A percentile compares a stretch with the other conserved stretches of the same genome.
phyloP scores from a whole-genome alignment of 108 stramenopile species.

The Cyclotella distinguenda region DNA sequence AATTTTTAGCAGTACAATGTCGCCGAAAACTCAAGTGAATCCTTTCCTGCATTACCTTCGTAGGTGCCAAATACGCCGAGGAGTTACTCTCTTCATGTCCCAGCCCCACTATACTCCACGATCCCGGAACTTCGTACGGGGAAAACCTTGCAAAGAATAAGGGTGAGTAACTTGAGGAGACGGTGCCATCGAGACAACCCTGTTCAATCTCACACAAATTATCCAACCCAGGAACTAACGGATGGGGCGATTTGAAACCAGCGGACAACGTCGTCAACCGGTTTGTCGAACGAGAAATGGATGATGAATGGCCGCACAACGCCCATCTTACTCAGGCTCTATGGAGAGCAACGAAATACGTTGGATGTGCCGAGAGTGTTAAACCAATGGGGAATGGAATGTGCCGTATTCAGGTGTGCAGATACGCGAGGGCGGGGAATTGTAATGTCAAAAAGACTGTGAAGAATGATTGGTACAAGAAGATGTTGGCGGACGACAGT shows the following conservation, averaged over 20 bases:
- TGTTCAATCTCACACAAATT: too few relatives aligned
- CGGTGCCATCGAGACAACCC: too few relatives aligned
- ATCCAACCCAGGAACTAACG: too few relatives aligned
- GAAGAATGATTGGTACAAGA: slow-evolving; percentile 2
- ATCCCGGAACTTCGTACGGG: slow-evolving; percentile 10
- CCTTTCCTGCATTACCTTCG: too few relatives aligned
- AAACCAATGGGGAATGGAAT: slow-evolving; percentile 6
- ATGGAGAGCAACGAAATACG: slow-evolving; percentile 28
- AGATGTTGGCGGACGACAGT: slow-evolving; percentile 13
- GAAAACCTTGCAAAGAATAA: slow-evolving; percentile 31
- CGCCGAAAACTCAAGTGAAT: slow-evolving; percentile 2
- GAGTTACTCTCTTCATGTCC: slow-evolving; percentile 14
- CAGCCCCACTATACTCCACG: slow-evolving; percentile 12
- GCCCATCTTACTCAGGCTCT: slow-evolving; percentile 30
- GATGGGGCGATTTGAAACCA: slow-evolving; percentile 15
- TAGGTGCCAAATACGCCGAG: slow-evolving; percentile 5
- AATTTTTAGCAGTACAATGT: too few relatives aligned
- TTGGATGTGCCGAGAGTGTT: slow-evolving; percentile 21
- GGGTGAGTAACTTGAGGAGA: too few relatives aligned
- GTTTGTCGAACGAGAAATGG: slow-evolving; percentile 30
- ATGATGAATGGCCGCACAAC: slow-evolving; percentile 10
- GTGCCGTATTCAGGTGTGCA: slow-evolving; percentile 26
- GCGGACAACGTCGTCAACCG: slow-evolving; percentile 23
- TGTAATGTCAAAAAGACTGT: slow-evolving; percentile 19
- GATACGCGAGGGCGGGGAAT: slow-evolving; percentile 31